These are phyloP conservation scores for Puccinia hordei DNA, from an alignment of 1,284 basidiomycete genomes.

Conservation along the genomic window DNA sequence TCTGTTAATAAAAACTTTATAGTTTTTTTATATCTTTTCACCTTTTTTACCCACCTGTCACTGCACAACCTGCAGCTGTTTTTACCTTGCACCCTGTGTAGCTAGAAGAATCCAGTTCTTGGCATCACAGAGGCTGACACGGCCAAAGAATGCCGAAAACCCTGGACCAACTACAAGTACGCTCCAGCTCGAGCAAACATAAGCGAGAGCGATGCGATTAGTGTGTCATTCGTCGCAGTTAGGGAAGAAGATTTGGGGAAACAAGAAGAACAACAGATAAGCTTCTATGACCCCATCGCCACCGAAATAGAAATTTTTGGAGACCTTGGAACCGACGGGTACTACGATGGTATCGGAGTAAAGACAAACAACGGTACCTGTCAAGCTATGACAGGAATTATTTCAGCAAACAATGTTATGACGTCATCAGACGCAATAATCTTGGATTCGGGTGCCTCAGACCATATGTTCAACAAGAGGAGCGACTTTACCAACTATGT, in stretches of 20 bases:
- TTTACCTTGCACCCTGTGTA: too few species aligned
- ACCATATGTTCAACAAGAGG: too few species aligned
- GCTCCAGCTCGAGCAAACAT: background rate
- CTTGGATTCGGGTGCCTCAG: background rate
- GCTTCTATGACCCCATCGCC: background rate
- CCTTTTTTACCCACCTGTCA: too few species aligned
- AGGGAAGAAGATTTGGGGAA: background rate
- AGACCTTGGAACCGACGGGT: background rate
- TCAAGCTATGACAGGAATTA: background rate
- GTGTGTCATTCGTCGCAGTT: background rate
- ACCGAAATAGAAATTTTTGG: background rate
- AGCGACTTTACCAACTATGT: too few species aligned
- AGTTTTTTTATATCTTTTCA: too few species aligned
- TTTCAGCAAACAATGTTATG: background rate
- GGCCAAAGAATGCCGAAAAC: too few species aligned
- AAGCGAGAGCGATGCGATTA: background rate
- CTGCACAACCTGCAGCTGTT: too few species aligned
- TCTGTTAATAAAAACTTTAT: too few species aligned
- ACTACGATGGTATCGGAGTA: too few species aligned
- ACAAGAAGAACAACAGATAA: background rate
- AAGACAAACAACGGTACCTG: background rate
- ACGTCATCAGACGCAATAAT: background rate
- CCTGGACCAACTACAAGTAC: slow-evolving; percentile 24
- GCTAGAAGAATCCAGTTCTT: too few species aligned
- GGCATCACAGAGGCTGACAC: too few species aligned